Evolutionary conservation across 2,329 filamentous ascomycete genomes (phyloP).

Genomic region (Xylariaceae sp.): DNA sequence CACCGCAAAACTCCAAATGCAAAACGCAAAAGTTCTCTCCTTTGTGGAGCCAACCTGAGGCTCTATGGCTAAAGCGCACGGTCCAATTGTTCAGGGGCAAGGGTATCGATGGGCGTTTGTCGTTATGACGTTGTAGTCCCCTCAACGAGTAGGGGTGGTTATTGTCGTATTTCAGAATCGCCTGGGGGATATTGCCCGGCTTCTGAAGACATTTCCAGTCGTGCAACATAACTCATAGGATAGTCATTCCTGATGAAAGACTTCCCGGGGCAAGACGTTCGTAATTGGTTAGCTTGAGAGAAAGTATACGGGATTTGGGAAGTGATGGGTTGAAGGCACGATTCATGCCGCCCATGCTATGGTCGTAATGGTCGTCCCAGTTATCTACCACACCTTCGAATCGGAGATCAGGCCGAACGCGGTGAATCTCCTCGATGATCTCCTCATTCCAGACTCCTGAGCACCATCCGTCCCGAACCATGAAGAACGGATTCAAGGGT

Average conservation of each 20-base stretch:
- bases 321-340: constrained; percentile 50
- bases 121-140: no score
- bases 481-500: constrained; percentile 69
- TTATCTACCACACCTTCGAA: constrained; percentile 63
- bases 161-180: no score
- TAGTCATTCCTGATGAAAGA: constrained; percentile 31
- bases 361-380: constrained; percentile 56
- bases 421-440: constrained; percentile 59
- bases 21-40: no score
- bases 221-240: constrained; percentile 21
- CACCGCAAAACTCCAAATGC: no score
- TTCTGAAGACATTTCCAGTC: no score
- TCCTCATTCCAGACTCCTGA: constrained; percentile 69
- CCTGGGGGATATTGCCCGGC: no score
- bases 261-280: constrained; percentile 21
- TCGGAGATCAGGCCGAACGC: constrained; percentile 52
- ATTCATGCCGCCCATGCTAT: constrained; percentile 54
- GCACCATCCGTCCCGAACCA: constrained; percentile 56
- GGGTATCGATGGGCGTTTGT: no score
- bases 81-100: no score
- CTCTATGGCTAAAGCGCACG: no score
- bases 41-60: no score
- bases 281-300: constrained; percentile 56
- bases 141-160: no score
- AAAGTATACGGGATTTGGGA: constrained; percentile 48